Evolutionary conservation across 495 filamentous ascomycete species (phyloP), one percentile per base, ranked within the genome.

Genomic region (Parathielavia hyrcaniae): DNA sequence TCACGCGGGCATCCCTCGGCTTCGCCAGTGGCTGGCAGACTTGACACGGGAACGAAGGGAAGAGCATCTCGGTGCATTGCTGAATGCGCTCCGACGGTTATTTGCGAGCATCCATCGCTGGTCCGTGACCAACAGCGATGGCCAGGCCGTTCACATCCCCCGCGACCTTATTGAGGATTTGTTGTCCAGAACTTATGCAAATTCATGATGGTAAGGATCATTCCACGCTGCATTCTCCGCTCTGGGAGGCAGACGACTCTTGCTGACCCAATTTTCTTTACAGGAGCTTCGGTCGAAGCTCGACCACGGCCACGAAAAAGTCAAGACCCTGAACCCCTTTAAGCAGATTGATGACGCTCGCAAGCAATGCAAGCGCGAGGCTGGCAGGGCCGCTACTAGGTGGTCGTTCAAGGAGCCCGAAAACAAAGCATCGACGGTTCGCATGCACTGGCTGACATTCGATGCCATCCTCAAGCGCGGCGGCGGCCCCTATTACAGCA

Each of bases 1-100:
- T 17, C 60, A 66, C 8, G 61, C 61, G 6, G 66, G 66, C 3
- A 61, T 66, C 26, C 64, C 64, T 19, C 34, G 44, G 12, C 61
- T 68, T 13, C 43, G 57, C 1, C 35, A 51, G 16, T 68, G 63
- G 63, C 22, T 68, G 19, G 51, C 22, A 3, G 41, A 50, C 13
- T 35, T 57, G 12, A 64, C 63, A 1, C 23, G 61, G 17, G 36
- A 47, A 4, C 51, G 17, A 19, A 45, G 64, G 4, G 55, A 67
- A 32, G 48, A 51, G 16, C 63, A 63, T 36, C 50, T 61, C 1
- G 40, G 63, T 17, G 40, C 44, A 2, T 43, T 65, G 17, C 65
- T 67, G 16, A 20, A 55, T 17, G 48, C 51, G n/a, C 44, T 61
- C 11, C 36, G 59, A 20, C 55, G 52, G 10, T 30, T 63, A 2